Evolutionary conservation across 2,329 filamentous ascomycete species (phyloP).

Genomic region (Laburnicola sp.): DNA sequence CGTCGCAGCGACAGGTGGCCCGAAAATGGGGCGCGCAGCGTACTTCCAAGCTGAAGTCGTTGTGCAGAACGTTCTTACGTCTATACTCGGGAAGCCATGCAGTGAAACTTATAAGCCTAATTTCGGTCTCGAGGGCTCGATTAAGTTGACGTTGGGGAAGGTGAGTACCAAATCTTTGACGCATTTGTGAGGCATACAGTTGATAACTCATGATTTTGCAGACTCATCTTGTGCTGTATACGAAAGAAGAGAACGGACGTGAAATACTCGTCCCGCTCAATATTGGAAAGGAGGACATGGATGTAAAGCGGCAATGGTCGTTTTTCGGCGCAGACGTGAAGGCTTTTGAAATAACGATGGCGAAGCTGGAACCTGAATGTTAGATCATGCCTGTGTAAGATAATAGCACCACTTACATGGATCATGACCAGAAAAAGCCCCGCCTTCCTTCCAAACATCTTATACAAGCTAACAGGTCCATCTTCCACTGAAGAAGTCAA

Average conservation of each 20-base stretch:
- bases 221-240: conserved; percentile 5
- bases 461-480: too few relatives aligned
- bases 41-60: conserved; percentile 58
- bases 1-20: conserved; percentile 58
- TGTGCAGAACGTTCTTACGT: conserved; percentile 58
- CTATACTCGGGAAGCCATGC: conserved; percentile 37
- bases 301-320: conserved; percentile 13
- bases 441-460: too few relatives aligned
- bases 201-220: not conserved
- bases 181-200: not conserved
- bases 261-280: conserved; percentile 10
- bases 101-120: conserved; percentile 16
- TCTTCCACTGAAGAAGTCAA: too few relatives aligned
- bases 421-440: too few relatives aligned
- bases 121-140: conserved; percentile 18
- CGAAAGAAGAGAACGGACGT: conserved; percentile 6
- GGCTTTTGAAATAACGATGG: not conserved
- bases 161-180: conserved; percentile 6
- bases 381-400: too few relatives aligned
- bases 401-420: too few relatives aligned
- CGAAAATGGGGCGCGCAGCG: conserved; percentile 59
- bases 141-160: conserved; percentile 27
- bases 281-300: conserved; percentile 7
- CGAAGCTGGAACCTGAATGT: too few relatives aligned
- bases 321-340: conserved; percentile 14